phyloP scores from a whole-genome alignment of 768 basidiomycete species.

The Tephrocybe sp. region DNA sequence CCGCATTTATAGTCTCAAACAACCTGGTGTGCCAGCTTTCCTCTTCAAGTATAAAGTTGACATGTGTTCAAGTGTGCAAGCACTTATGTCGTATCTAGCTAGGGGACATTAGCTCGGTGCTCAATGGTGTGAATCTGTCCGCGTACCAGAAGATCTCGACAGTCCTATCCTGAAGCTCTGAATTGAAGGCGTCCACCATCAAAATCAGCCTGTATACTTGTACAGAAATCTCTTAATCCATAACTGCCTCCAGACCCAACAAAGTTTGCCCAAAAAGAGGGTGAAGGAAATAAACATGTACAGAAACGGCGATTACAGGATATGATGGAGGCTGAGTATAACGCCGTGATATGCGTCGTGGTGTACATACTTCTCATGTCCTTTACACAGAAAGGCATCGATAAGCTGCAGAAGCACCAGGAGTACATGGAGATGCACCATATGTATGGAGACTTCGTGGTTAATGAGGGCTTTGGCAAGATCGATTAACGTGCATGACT shows the following conservation, averaged over 20 bases:
- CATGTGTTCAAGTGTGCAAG: too few relatives aligned
- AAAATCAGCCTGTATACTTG: too few relatives aligned
- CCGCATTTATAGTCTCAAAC: too few relatives aligned
- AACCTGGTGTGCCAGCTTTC: too few relatives aligned
- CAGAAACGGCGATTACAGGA: conserved; percentile 69
- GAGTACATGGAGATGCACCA: conserved; percentile 81
- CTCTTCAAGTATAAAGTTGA: too few relatives aligned
- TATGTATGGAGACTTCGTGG: conserved; percentile 71
- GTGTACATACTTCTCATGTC: conserved; percentile 91
- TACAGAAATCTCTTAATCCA: too few relatives aligned
- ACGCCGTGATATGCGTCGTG: conserved; percentile 83
- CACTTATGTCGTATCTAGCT: too few relatives aligned
- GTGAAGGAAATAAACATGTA: conserved; percentile 72
- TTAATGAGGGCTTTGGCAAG: conserved; percentile 82
- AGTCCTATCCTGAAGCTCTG: too few relatives aligned
- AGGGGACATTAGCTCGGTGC: too few relatives aligned
- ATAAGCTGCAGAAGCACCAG: conserved; percentile 74
- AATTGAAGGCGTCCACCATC: too few relatives aligned
- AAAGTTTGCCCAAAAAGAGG: conserved; percentile 70
- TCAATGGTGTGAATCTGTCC: too few relatives aligned
- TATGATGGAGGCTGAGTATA: conserved; percentile 77
- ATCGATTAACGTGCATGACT: conserved; percentile 80
- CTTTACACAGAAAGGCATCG: conserved; percentile 92
- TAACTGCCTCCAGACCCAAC: conserved; percentile 81
- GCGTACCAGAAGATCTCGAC: too few relatives aligned